Conservation (phyloP, 176 grass and related monocot genomes). For the Poa annua region DNA sequence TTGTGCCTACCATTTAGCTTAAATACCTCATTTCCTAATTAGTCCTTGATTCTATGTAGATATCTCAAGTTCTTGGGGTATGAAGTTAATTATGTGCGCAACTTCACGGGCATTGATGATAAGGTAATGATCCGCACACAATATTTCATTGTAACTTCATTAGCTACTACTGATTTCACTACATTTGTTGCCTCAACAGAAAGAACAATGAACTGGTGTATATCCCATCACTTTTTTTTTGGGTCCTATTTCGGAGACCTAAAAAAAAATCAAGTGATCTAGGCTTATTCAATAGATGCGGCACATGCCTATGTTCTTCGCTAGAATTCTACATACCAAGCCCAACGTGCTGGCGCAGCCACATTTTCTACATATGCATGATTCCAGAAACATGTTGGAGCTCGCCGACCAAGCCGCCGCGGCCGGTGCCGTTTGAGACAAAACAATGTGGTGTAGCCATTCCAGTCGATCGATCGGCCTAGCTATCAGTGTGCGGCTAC, state of each 20-base stretch:
- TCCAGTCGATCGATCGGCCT: background rate
- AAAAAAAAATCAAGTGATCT: no score
- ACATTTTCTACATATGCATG: background rate
- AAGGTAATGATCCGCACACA: slow-evolving; percentile 61
- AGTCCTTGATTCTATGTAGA: slow-evolving; percentile 44
- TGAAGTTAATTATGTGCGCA: slow-evolving; percentile 85
- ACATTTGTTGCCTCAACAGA: no score
- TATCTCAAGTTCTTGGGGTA: slow-evolving; percentile 85
- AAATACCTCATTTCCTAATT: slow-evolving; percentile 35
- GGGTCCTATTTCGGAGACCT: no score
- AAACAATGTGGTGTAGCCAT: background rate
- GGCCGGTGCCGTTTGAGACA: slow-evolving; percentile 35
- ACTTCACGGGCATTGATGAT: slow-evolving; percentile 95
- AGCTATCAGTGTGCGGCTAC: background rate
- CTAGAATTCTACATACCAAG: slow-evolving; percentile 23
- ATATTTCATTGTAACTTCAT: no score
- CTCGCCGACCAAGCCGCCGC: slow-evolving; percentile 42
- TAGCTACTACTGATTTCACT: no score
- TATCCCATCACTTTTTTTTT: no score
- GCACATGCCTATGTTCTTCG: slow-evolving; percentile 10
- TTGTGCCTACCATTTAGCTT: slow-evolving; percentile 16
- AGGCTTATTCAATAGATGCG: no score
- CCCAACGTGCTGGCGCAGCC: slow-evolving; percentile 23
- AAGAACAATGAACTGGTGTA: no score
- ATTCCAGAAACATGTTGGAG: slow-evolving; percentile 13